A percentile compares a stretch with the other conserved stretches of the same genome.
These are phyloP conservation scores for Yarrowia divulgata DNA, from an alignment of 805 yeast species.

Conservation along the genomic window DNA sequence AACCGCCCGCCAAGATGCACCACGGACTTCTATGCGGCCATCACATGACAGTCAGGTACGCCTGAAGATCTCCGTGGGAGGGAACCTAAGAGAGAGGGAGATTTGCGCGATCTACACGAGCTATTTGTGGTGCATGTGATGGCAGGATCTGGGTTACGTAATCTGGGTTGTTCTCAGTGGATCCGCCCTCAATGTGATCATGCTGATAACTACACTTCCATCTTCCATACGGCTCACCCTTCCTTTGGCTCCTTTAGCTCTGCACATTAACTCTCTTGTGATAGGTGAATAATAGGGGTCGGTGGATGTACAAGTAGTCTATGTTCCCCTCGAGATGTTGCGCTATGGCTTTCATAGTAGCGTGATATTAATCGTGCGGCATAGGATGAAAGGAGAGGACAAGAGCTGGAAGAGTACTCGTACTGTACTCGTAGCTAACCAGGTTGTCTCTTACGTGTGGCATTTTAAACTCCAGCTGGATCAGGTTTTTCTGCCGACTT, in stretches of 20 bases:
- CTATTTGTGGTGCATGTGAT: too few species aligned
- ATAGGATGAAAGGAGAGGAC: neutral
- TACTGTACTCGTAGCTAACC: too few species aligned
- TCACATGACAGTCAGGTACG: constrained; percentile 36
- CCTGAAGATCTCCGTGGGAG: constrained; percentile 15
- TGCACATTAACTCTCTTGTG: constrained; percentile 22
- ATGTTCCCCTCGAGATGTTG: neutral
- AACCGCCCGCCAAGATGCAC: neutral
- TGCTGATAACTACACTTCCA: neutral
- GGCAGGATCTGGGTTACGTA: too few species aligned
- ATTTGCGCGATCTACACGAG: neutral
- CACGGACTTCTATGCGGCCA: neutral
- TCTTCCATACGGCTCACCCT: neutral
- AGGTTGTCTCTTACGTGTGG: too few species aligned
- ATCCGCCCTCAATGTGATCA: too few species aligned
- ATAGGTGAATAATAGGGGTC: constrained; percentile 12
- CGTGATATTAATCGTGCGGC: neutral
- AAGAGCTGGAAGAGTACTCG: too few species aligned
- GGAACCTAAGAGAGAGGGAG: neutral
- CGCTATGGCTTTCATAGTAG: neutral
- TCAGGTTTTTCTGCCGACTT: neutral
- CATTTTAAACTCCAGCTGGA: too few species aligned
- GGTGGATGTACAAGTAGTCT: neutral
- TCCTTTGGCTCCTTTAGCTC: neutral
- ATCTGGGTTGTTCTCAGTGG: too few species aligned